Evolutionary conservation across 257 asterid genomes (phyloP).

Genomic region (Capsicum baccatum): DNA sequence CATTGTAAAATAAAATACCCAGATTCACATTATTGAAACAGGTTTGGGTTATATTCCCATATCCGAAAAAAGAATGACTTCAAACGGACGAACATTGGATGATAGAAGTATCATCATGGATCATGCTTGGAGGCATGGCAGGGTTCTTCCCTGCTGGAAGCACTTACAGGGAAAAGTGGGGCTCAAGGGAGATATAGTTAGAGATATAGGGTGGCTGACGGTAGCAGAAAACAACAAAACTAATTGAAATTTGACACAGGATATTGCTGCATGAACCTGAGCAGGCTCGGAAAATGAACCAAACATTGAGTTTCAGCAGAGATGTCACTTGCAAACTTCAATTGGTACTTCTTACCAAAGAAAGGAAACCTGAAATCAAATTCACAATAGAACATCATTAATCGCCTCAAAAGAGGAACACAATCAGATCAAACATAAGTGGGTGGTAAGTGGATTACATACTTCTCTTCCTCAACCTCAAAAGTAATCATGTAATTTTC

Average conservation of each 20-base stretch:
- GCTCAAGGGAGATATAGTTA: neutral
- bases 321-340: constrained; percentile 78
- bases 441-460: constrained; percentile 34
- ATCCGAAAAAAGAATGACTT: neutral
- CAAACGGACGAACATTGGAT: neutral
- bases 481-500: constrained; percentile 94
- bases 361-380: constrained; percentile 79
- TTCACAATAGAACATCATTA: constrained; percentile 34
- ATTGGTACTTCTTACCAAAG: constrained; percentile 94
- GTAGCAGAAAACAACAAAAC: neutral
- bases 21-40: neutral
- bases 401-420: constrained; percentile 31
- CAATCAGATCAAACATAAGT: constrained; percentile 28
- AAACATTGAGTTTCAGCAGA: constrained; percentile 83
- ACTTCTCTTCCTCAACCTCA: constrained; percentile 99
- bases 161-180: neutral
- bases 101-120: neutral
- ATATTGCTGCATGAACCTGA: constrained; percentile 59
- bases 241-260: neutral
- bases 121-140: constrained; percentile 15
- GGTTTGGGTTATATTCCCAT: neutral
- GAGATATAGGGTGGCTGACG: neutral
- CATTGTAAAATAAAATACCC: neutral
- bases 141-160: neutral
- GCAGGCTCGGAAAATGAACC: constrained; percentile 95